Conservation (phyloP, 805 yeast genomes). For the Kodamaea restingae region DNA sequence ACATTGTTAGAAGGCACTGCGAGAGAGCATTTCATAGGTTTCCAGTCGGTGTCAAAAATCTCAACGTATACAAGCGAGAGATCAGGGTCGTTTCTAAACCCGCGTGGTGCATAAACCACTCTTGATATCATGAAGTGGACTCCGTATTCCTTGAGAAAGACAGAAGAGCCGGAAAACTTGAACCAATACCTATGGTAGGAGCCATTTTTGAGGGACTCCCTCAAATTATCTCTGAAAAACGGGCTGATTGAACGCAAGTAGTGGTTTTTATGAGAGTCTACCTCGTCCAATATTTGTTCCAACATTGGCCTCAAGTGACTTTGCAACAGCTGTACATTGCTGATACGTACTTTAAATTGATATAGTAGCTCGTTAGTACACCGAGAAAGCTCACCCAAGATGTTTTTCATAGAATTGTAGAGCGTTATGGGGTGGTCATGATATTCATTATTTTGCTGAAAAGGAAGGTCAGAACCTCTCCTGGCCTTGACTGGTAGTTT, state of each 20-base stretch:
- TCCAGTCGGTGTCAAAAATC: slow-evolving; percentile 23
- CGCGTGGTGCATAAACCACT: slow-evolving; percentile 22
- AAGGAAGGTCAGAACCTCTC: neutral
- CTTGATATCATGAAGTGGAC: slow-evolving; percentile 46
- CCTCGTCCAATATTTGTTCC: slow-evolving; percentile 1
- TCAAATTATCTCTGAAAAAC: slow-evolving; percentile 19
- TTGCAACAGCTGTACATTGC: slow-evolving; percentile 3
- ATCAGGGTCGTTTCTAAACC: slow-evolving; percentile 22
- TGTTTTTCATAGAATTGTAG: slow-evolving; percentile 6
- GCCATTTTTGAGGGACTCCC: slow-evolving; percentile 7
- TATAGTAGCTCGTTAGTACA: slow-evolving; percentile 5
- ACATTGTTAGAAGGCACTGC: slow-evolving; percentile 21
- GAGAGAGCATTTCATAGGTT: slow-evolving; percentile 17
- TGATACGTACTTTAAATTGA: slow-evolving; percentile 5
- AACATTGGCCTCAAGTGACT: slow-evolving; percentile 3
- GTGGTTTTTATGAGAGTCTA: slow-evolving; percentile 3
- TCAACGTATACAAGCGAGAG: slow-evolving; percentile 23
- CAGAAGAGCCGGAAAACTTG: slow-evolving; percentile 47
- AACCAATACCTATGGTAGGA: slow-evolving; percentile 33
- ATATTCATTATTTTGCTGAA: neutral
- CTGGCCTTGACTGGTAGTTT: neutral
- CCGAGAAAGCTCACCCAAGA: neutral
- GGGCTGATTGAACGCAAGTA: slow-evolving; percentile 6
- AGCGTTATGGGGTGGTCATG: slow-evolving; percentile 4
- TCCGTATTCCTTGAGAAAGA: slow-evolving; percentile 50